phyloP scores from a whole-genome alignment of 169 alveolate genomes.

The Plasmodium yoelii region DNA sequence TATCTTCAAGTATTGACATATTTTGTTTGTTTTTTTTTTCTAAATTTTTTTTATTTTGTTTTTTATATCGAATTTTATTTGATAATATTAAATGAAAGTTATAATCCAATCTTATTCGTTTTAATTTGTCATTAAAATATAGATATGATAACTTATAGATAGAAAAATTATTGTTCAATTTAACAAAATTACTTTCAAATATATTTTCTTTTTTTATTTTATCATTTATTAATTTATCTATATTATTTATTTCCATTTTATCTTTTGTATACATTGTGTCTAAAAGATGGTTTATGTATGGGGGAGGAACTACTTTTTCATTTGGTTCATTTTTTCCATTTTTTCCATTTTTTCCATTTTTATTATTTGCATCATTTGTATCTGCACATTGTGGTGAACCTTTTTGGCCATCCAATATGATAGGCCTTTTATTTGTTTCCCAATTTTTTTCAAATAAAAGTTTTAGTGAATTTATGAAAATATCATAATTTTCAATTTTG shows the following conservation, averaged over 20 bases:
- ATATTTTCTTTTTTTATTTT: slow-evolving; percentile 30
- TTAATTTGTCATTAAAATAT: slow-evolving; percentile 43
- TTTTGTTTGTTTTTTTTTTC: neutral
- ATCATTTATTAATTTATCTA: slow-evolving; percentile 32
- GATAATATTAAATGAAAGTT: slow-evolving; percentile 24
- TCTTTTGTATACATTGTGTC: slow-evolving; percentile 28
- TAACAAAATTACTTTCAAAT: neutral
- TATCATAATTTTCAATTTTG: neutral
- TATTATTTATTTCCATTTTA: slow-evolving; percentile 4
- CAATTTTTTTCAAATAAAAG: slow-evolving; percentile 5
- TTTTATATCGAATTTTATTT: slow-evolving; percentile 3
- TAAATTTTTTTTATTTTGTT: neutral
- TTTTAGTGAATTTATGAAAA: neutral
- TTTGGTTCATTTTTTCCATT: neutral
- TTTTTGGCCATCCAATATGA: no score
- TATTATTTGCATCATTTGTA: no score
- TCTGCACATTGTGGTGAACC: no score
- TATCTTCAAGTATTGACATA: neutral
- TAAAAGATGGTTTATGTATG: slow-evolving; percentile 20
- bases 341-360: neutral
- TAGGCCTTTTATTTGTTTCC: neutral
- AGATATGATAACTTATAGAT: slow-evolving; percentile 54
- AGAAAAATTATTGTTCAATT: slow-evolving; percentile 28
- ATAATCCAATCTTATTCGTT: slow-evolving; percentile 47
- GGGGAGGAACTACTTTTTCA: neutral